phyloP scores from a whole-genome alignment of 2,329 filamentous ascomycete genomes.

The Calonectria leucothoes region DNA sequence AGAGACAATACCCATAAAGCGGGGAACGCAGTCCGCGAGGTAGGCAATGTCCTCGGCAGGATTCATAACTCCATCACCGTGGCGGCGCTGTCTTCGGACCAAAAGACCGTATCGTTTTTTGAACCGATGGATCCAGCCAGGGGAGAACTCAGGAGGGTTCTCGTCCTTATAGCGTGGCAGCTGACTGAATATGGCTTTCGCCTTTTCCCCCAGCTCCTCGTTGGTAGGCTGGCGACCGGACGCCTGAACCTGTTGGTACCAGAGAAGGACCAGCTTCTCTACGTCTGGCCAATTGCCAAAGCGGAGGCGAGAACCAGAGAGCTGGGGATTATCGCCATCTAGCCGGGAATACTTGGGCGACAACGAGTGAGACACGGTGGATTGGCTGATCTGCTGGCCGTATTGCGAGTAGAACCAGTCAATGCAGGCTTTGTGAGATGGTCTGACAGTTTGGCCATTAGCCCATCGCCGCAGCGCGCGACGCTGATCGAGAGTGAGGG shows the following conservation, averaged over 20 bases:
- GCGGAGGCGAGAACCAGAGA: conserved; percentile 71
- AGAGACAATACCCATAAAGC: conserved; percentile 67
- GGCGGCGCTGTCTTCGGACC: conserved; percentile 66
- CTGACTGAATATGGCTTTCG: conserved; percentile 68
- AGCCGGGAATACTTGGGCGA: conserved; percentile 72
- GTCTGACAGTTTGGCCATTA: conserved; percentile 65
- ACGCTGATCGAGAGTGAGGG: conserved; percentile 71
- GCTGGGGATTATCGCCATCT: conserved; percentile 68
- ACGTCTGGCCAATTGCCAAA: conserved; percentile 75
- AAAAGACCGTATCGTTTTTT: conserved; percentile 72
- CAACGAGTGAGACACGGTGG: conserved; percentile 71
- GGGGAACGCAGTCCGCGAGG: conserved; percentile 69
- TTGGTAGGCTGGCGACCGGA: conserved; percentile 70
- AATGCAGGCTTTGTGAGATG: conserved; percentile 71
- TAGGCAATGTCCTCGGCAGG: conserved; percentile 69
- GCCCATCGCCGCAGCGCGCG: conserved; percentile 71
- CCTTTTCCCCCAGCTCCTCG: conserved; percentile 72
- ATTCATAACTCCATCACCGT: conserved; percentile 59
- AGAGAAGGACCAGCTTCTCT: conserved; percentile 67
- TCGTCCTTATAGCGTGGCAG: conserved; percentile 71
- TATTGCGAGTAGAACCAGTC: conserved; percentile 71
- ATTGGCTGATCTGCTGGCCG: conserved; percentile 71
- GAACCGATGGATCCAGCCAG: conserved; percentile 73
- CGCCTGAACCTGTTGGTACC: conserved; percentile 64
- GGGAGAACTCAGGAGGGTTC: conserved; percentile 70